Conservation (phyloP, 2,329 filamentous ascomycete genomes). For the Fonsecaea pedrosoi region DNA sequence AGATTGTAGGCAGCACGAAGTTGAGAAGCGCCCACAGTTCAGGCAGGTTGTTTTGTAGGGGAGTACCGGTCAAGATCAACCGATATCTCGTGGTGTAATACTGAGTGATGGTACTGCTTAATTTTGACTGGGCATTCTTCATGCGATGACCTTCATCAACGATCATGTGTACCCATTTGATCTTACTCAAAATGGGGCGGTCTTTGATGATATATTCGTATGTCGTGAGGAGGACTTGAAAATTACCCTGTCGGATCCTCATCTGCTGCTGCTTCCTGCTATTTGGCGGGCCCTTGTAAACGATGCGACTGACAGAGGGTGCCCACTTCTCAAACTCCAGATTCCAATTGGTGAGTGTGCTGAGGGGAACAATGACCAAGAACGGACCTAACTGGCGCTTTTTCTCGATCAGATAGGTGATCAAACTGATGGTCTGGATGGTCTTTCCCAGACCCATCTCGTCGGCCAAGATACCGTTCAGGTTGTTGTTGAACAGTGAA, state of each 20-base stretch:
- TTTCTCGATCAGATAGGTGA: conserved; percentile 95
- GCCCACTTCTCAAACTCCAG: conserved; percentile 99
- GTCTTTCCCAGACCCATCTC: conserved; percentile 99
- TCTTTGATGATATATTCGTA: conserved; percentile 99
- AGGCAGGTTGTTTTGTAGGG: conserved; percentile 93
- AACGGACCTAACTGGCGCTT: conserved; percentile 93
- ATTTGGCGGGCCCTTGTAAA: conserved; percentile 95
- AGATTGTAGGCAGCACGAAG: conserved; percentile 96
- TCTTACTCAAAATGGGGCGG: conserved; percentile 90
- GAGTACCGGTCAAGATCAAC: conserved; percentile 95
- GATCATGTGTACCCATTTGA: conserved; percentile 99
- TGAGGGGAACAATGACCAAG: conserved; percentile 93
- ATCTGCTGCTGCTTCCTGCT: conserved; percentile 89
- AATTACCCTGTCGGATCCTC: conserved; percentile 90
- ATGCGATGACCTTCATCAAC: conserved; percentile 99
- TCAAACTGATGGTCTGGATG: conserved; percentile 96
- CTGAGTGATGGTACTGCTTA: conserved; percentile 90
- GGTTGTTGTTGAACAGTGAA: conserved; percentile 98
- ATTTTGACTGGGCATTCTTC: conserved; percentile 97
- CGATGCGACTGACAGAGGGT: conserved; percentile 80
- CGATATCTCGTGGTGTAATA: conserved; percentile 96
- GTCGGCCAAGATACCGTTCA: conserved; percentile 97
- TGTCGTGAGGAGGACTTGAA: conserved; percentile 95
- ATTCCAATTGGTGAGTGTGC: conserved; percentile 98
- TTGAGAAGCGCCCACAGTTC: conserved; percentile 98